phyloP scores from a whole-genome alignment of 768 basidiomycete genomes.

The Coprinopsis sp. region DNA sequence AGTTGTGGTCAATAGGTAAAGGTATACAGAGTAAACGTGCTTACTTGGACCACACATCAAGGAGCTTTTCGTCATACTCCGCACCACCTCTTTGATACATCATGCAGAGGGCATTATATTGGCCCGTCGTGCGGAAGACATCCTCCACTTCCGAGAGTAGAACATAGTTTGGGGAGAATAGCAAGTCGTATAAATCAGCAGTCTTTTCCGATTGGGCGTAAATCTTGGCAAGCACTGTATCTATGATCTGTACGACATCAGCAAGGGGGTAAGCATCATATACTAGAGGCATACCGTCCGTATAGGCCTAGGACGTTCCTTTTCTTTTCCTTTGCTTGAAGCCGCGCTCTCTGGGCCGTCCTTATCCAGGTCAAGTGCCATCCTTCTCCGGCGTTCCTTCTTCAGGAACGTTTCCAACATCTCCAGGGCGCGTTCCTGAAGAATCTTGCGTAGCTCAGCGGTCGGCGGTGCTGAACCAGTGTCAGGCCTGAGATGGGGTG shows the following conservation, averaged over 20 bases:
- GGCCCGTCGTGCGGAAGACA: constrained; percentile 43
- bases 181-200: constrained; percentile 54
- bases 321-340: constrained; percentile 16
- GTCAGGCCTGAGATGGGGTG: constrained; percentile 74
- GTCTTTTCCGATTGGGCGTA: constrained; percentile 59
- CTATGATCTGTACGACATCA: constrained; percentile 52
- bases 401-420: constrained; percentile 72
- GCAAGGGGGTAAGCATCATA: background rate
- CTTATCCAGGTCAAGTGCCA: constrained; percentile 23
- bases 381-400: constrained; percentile 50
- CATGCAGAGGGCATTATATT: constrained; percentile 57
- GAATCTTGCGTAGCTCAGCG: constrained; percentile 58
- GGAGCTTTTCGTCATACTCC: constrained; percentile 44
- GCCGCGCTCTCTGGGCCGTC: constrained; percentile 14
- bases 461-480: constrained; percentile 67
- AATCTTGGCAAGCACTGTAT: constrained; percentile 75
- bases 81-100: constrained; percentile 56
- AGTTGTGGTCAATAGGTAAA: constrained; percentile 1
- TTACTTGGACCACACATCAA: constrained; percentile 67
- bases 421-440: constrained; percentile 61
- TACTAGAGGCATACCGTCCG: constrained; percentile 5
- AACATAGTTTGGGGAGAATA: constrained; percentile 51
- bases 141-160: constrained; percentile 61
- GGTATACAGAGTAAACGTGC: constrained; percentile 20
- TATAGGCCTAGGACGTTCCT: constrained; percentile 15